A percentile compares a stretch with the other conserved stretches of the same genome.
Evolutionary conservation across 345 rosid genomes (phyloP).

Genomic region (Angophora floribunda): DNA sequence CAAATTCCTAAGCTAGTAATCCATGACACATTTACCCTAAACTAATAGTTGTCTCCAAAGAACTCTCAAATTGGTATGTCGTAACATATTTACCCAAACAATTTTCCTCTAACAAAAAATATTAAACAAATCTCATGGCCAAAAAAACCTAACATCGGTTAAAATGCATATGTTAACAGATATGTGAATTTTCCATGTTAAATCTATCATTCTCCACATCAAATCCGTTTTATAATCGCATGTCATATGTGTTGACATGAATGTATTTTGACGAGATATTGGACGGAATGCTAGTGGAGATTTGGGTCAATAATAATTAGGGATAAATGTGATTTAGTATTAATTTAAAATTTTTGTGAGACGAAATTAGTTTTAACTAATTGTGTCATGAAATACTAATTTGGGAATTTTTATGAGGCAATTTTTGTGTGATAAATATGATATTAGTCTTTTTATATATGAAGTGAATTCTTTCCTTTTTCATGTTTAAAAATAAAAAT

Average conservation of each 20-base stretch:
- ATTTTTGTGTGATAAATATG: neutral
- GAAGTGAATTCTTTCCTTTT: neutral
- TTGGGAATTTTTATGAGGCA: neutral
- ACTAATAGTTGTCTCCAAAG: neutral
- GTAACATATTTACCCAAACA: neutral
- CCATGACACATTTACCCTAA: too few species aligned
- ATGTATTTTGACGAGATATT: neutral
- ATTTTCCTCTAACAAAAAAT: neutral
- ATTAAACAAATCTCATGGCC: neutral
- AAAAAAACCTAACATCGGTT: neutral
- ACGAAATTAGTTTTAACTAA: neutral
- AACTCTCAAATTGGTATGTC: neutral
- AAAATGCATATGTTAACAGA: neutral
- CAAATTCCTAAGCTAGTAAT: too few species aligned
- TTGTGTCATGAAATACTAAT: neutral
- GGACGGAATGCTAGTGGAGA: neutral
- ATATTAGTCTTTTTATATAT: neutral
- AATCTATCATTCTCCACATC: neutral
- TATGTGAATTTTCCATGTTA: fast-evolving
- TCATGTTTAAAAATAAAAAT: neutral
- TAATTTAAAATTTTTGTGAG: neutral
- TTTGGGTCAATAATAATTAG: neutral
- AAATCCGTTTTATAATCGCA: neutral
- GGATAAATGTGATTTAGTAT: neutral
- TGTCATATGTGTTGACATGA: neutral